phyloP scores from a whole-genome alignment of 164 flowering plant species.

The Aristolochia fimbriata region DNA sequence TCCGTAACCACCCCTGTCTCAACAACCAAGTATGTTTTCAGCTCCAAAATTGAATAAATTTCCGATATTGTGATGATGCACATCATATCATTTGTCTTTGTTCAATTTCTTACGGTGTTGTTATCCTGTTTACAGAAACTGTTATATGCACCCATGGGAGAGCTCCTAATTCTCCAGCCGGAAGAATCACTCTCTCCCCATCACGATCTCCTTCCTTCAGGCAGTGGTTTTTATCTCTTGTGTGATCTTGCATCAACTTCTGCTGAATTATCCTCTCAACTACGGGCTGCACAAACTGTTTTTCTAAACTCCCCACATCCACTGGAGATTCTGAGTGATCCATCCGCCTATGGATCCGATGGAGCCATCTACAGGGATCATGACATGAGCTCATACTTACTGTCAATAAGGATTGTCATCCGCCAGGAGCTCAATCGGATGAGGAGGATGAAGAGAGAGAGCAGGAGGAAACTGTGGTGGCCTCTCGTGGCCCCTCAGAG shows the following conservation, averaged over 20 bases:
- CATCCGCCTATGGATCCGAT: conserved; percentile 82
- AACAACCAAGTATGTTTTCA: conserved; percentile 51
- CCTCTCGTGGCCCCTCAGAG: conserved; percentile 38
- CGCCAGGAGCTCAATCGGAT: conserved; percentile 57
- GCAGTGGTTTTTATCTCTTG: conserved; percentile 61
- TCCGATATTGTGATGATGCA: not conserved
- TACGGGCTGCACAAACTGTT: conserved; percentile 53
- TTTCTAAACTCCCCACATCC: conserved; percentile 93
- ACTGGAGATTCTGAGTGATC: conserved; percentile 81
- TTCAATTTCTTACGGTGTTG: not conserved
- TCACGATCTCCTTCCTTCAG: conserved; percentile 90
- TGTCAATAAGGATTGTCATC: conserved; percentile 47
- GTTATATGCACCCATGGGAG: conserved; percentile 83
- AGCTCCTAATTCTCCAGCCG: conserved; percentile 84
- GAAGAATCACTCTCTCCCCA: conserved; percentile 77
- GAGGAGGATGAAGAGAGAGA: conserved; percentile 54
- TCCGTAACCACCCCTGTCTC: conserved; percentile 79
- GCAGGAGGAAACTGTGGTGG: conserved; percentile 63
- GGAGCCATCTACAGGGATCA: conserved; percentile 85
- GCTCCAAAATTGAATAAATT: not conserved
- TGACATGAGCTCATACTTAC: conserved; percentile 81
- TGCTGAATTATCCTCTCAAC: conserved; percentile 21
- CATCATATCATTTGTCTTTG: not conserved
- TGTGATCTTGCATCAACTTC: conserved; percentile 1
- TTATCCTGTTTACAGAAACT: conserved; percentile 32